Conservation (phyloP, 768 basidiomycete species). For the Boletus coccyginus region DNA sequence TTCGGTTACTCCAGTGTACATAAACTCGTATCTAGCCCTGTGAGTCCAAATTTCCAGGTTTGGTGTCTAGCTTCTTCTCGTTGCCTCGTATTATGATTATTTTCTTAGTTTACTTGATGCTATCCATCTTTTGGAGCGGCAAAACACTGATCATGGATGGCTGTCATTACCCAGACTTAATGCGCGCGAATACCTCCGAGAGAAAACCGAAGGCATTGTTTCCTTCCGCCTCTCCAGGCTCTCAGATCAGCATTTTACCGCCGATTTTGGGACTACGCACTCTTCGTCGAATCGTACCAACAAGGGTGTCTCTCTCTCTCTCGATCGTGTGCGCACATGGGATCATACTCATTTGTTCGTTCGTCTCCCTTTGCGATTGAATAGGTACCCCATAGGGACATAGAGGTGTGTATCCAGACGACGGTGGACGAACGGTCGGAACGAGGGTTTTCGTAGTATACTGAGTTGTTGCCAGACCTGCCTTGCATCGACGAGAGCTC, state of each 20-base stretch:
- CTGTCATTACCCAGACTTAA: conserved; percentile 38
- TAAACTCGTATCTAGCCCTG: conserved; percentile 53
- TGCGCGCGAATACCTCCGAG: conserved; percentile 38
- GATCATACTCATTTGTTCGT: not conserved
- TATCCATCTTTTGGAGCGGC: not conserved
- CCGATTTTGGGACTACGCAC: not conserved
- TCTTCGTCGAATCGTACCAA: not conserved
- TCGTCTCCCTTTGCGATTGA: not conserved
- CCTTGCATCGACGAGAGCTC: not conserved
- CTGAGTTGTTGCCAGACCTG: not conserved
- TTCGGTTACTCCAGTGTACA: conserved; percentile 39
- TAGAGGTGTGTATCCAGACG: conserved; percentile 13
- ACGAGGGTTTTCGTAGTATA: not conserved
- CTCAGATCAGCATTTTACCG: conserved; percentile 4
- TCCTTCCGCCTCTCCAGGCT: conserved; percentile 43
- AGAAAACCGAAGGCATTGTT: conserved; percentile 29
- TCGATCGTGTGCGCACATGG: not conserved
- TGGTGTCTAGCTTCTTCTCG: not conserved
- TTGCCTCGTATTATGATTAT: too few species aligned
- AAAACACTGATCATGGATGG: not conserved
- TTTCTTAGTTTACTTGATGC: not conserved
- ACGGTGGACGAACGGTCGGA: conserved; percentile 12
- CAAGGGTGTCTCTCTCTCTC: conserved; percentile 6
- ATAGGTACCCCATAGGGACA: not conserved
- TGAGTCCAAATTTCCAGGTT: conserved; percentile 11